Conservation (phyloP, 2,329 filamentous ascomycete species). For the Penicillium palitans region DNA sequence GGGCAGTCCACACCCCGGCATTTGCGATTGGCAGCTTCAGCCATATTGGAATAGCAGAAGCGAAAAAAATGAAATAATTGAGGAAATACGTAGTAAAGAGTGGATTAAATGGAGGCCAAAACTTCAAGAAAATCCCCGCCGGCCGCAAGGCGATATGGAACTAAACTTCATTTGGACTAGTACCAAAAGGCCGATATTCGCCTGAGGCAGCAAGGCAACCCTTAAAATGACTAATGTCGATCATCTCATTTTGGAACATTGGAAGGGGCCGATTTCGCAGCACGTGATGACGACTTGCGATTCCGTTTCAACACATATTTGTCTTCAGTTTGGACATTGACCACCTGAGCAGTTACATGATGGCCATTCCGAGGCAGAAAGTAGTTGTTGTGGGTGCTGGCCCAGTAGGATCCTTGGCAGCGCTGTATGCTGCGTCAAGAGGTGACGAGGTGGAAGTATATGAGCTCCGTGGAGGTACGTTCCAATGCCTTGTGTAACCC, state of each 20-base stretch:
- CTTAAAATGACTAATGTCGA: slow-evolving; percentile 9
- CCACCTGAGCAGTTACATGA: slow-evolving; percentile 1
- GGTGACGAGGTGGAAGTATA: slow-evolving; percentile 92
- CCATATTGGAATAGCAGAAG: slow-evolving; percentile 13
- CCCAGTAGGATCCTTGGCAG: slow-evolving; percentile 87
- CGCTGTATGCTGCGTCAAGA: slow-evolving; percentile 84
- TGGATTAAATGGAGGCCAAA: slow-evolving; percentile 3
- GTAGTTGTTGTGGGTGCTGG: slow-evolving; percentile 86
- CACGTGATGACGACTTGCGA: slow-evolving; percentile 16
- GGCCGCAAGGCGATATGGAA: neutral
- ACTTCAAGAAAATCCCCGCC: slow-evolving; percentile 12
- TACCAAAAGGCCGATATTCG: neutral
- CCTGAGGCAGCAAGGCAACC: neutral
- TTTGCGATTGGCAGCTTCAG: slow-evolving; percentile 40
- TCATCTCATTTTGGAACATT: slow-evolving; percentile 9
- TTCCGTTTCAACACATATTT: neutral
- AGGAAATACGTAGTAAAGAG: neutral
- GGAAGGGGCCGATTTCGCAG: slow-evolving; percentile 16
- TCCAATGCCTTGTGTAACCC: slow-evolving; percentile 2
- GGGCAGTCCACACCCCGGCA: slow-evolving; percentile 82
- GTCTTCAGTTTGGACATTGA: neutral
- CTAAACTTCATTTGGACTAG: slow-evolving; percentile 5
- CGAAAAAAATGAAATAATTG: neutral
- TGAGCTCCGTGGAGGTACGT: slow-evolving; percentile 83
- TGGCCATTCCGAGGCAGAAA: slow-evolving; percentile 55